phyloP scores from a whole-genome alignment of 345 rosid species.

The Limnanthes douglasii region DNA sequence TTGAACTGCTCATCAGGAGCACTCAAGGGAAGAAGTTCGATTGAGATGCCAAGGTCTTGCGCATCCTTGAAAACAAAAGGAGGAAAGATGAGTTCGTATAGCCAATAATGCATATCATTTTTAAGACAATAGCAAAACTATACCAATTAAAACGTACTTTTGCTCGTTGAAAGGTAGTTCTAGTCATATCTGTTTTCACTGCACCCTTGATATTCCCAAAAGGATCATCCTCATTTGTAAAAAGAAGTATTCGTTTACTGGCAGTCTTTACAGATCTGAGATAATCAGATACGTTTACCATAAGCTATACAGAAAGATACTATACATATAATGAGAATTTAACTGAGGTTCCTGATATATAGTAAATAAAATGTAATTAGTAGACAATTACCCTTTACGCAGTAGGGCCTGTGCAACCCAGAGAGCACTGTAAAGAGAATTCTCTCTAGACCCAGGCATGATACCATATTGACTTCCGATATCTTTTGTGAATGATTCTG shows the following conservation, averaged over 20 bases:
- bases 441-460: constrained; percentile 74
- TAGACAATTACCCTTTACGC: constrained; percentile 67
- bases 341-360: not conserved
- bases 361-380: not conserved
- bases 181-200: constrained; percentile 68
- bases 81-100: constrained; percentile 2
- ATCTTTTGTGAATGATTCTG: constrained; percentile 51
- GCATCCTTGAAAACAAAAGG: constrained; percentile 52
- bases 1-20: constrained; percentile 46
- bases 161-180: constrained; percentile 91
- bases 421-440: constrained; percentile 80
- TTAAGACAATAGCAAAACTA: not conserved
- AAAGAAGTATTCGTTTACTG: constrained; percentile 63
- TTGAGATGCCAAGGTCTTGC: constrained; percentile 85
- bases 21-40: constrained; percentile 81
- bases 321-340: constrained; percentile 6
- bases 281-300: constrained; percentile 12
- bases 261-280: constrained; percentile 78
- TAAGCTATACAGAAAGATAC: not conserved
- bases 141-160: constrained; percentile 37
- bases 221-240: constrained; percentile 94
- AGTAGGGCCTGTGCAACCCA: constrained; percentile 97
- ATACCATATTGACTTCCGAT: constrained; percentile 91
- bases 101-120: constrained; percentile 1
- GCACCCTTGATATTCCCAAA: constrained; percentile 65